Percentiles rank a stretch among this genome's conserved stretches.
Conservation (phyloP, 768 basidiomycete genomes). For the Boletus rubescentipes region DNA sequence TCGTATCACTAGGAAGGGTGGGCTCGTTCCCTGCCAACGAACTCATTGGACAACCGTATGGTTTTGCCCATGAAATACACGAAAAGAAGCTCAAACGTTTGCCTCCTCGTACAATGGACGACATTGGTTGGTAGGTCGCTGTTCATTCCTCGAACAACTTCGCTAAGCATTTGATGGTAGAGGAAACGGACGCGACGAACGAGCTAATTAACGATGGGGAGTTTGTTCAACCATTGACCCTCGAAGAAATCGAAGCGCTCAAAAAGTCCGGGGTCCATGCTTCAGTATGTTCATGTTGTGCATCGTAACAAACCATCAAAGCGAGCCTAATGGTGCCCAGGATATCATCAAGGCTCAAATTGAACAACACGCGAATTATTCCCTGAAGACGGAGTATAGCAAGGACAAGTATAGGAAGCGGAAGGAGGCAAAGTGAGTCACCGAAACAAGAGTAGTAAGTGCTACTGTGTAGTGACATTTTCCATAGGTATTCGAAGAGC, state of each 20-base stretch:
- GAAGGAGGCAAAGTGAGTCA: slow-evolving; percentile 90
- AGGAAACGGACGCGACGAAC: slow-evolving; percentile 97
- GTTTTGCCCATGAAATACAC: slow-evolving; percentile 83
- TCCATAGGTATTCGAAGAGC: slow-evolving; percentile 74
- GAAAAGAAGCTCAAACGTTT: slow-evolving; percentile 66
- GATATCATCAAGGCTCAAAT: slow-evolving; percentile 96
- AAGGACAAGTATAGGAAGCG: slow-evolving; percentile 98
- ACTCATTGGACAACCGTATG: slow-evolving; percentile 81
- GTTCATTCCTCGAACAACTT: not conserved
- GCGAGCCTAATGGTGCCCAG: slow-evolving; percentile 39
- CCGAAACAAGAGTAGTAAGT: not conserved
- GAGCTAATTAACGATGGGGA: slow-evolving; percentile 90
- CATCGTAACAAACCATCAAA: slow-evolving; percentile 3
- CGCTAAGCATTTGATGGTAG: slow-evolving; percentile 39
- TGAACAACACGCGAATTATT: slow-evolving; percentile 87
- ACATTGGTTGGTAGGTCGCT: slow-evolving; percentile 59
- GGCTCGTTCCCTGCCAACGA: slow-evolving; percentile 80
- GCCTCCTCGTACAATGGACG: slow-evolving; percentile 64
- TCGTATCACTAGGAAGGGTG: slow-evolving; percentile 76
- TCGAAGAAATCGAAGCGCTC: slow-evolving; percentile 79
- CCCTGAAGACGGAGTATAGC: slow-evolving; percentile 95
- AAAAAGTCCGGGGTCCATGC: slow-evolving; percentile 82
- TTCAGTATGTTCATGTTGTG: slow-evolving; percentile 47
- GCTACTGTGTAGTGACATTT: not conserved
- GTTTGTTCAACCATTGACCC: slow-evolving; percentile 79